phyloP scores from a whole-genome alignment of 2,329 filamentous ascomycete species.

The Pestalotiopsis sp. region DNA sequence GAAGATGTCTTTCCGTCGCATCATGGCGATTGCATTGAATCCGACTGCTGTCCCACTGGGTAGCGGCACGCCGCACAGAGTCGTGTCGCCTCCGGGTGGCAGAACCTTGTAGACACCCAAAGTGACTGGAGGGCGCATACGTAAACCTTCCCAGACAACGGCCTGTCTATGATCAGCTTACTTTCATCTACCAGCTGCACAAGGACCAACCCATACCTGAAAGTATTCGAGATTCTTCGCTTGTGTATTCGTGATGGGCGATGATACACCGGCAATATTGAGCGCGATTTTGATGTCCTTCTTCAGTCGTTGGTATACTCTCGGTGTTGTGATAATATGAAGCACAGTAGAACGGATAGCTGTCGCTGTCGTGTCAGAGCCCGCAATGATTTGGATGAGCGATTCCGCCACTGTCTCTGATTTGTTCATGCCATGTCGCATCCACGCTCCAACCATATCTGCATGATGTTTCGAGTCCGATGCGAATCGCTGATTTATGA shows the following conservation, averaged over 20 bases:
- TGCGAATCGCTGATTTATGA: too few relatives aligned
- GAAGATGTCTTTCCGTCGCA: constrained; percentile 28
- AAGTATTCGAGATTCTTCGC: constrained; percentile 30
- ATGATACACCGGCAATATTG: too few relatives aligned
- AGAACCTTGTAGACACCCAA: constrained; percentile 6
- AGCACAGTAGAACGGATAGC: constrained; percentile 19
- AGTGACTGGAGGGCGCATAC: not conserved
- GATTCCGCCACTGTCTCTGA: too few relatives aligned
- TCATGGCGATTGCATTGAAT: constrained; percentile 33
- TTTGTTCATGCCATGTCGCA: too few relatives aligned
- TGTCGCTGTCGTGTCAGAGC: constrained; percentile 22
- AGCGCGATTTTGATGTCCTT: constrained; percentile 36
- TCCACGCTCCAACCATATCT: too few relatives aligned
- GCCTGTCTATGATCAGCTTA: not conserved
- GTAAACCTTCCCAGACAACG: constrained; percentile 6
- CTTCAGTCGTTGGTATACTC: constrained; percentile 44
- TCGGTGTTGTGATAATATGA: constrained; percentile 48
- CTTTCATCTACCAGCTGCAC: not conserved
- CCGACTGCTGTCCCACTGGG: constrained; percentile 38
- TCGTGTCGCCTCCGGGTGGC: constrained; percentile 21
- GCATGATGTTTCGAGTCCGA: too few relatives aligned
- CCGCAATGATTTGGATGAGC: not conserved
- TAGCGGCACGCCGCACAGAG: constrained; percentile 30
- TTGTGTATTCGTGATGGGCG: constrained; percentile 13
- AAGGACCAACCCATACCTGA: not conserved